Evolutionary conservation across 1,284 basidiomycete species (phyloP), one percentile per base, ranked within the genome.

Genomic region (Apiotrichum sp.): DNA sequence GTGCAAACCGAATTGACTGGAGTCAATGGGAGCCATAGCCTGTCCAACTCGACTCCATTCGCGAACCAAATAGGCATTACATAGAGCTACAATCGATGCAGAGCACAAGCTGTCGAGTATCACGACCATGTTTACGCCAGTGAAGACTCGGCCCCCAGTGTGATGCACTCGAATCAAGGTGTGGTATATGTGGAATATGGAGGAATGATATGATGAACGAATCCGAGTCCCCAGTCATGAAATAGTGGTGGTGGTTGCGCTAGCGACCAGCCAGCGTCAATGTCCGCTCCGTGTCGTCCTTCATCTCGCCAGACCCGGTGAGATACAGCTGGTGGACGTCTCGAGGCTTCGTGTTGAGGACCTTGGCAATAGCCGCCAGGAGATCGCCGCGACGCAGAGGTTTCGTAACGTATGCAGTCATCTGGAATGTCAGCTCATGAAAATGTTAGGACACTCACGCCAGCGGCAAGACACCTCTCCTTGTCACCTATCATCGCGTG

Each of bases 401-500:
- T 47, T 58, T 57, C 31, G 55, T 62, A 36, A 61, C 59, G 50
- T 61, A 61, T 9, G 59, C 59, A 6, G 59, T 61, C 59, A 61
- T 61, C 42, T 55, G 53, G 2, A 35, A 8, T 5, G 51, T 54
- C n/a, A 46, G 40, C 22, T 16, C 6, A 3, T 11, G 6, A 13
- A 8, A 2, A 32, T 11, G 8, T 7, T 13, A 0, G 10, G 32
- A 22, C 4, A 45, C 43, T 31, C 73, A 71, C 65, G 41, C 92
- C 93, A 10, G 91, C 92, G 67, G 91, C 86, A 66, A 96, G 78
- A 75, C 91, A 97, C 56, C 91, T 81, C 74, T 97, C 93, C 56
- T 91, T 84, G 73, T 97, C 93, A 65, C 93, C 93, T 68, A 96
- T 91, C 93, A 96, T 93, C 83, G 74, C 68, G 59, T 81, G 72